Evolutionary conservation across 208 protist genomes (phyloP).

Genomic region (Crithidia fasciculata): DNA sequence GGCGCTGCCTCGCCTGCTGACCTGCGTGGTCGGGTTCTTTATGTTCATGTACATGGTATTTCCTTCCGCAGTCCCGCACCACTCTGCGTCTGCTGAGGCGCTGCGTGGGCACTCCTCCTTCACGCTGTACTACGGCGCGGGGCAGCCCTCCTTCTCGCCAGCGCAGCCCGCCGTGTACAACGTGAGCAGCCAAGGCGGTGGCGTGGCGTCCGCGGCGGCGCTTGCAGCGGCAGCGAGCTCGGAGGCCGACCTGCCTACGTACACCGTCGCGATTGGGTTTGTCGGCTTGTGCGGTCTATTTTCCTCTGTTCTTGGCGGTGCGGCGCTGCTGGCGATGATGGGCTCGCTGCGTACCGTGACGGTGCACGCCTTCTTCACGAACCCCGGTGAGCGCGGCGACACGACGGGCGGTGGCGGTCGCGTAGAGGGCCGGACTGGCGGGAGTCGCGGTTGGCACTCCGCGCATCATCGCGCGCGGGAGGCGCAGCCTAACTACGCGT

Average conservation of each 20-base stretch:
- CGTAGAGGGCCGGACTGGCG: not conserved
- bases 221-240: not conserved
- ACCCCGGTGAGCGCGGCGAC: not conserved
- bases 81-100: not conserved
- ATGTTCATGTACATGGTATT: slow-evolving; percentile 44
- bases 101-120: slow-evolving; percentile 7
- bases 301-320: slow-evolving; percentile 23
- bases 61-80: slow-evolving; percentile 11
- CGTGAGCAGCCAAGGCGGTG: not conserved
- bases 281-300: slow-evolving; percentile 22
- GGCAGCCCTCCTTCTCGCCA: not conserved
- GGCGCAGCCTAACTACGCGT: not conserved
- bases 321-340: slow-evolving; percentile 25
- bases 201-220: not conserved
- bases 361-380: slow-evolving; percentile 21
- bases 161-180: not conserved
- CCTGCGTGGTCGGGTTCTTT: slow-evolving; percentile 36
- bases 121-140: slow-evolving; percentile 8
- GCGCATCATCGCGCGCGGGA: not conserved
- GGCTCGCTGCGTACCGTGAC: slow-evolving; percentile 25
- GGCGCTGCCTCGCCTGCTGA: slow-evolving; percentile 26
- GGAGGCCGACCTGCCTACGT: not conserved
- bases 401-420: not conserved
- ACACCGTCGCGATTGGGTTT: slow-evolving; percentile 9
- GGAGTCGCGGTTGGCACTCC: not conserved